Conservation (phyloP, 2,329 filamentous ascomycete genomes). For the Penicillium sp. region DNA sequence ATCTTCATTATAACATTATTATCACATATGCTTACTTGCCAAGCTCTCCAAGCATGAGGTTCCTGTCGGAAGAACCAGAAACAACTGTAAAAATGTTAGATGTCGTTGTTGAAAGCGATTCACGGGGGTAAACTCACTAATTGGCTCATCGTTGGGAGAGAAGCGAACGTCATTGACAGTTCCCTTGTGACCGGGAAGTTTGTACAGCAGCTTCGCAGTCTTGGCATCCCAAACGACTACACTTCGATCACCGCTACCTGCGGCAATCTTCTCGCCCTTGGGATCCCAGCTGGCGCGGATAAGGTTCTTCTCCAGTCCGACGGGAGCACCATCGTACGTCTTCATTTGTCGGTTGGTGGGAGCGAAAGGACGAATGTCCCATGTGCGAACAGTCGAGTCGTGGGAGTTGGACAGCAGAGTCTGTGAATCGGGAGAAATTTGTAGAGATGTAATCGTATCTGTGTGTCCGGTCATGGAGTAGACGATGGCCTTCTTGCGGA, state of each 20-base stretch:
- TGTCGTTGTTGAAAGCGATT: background rate
- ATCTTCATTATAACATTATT: slow-evolving; percentile 23
- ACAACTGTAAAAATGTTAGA: slow-evolving; percentile 61
- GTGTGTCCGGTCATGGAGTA: slow-evolving; percentile 88
- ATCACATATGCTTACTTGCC: slow-evolving; percentile 54
- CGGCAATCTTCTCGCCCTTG: slow-evolving; percentile 81
- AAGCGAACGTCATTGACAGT: slow-evolving; percentile 95
- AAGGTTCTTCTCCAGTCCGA: slow-evolving; percentile 87
- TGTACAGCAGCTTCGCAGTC: slow-evolving; percentile 88
- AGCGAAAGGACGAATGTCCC: slow-evolving; percentile 95
- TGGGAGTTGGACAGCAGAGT: slow-evolving; percentile 88
- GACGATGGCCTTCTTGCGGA: slow-evolving; percentile 84
- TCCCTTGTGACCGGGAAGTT: slow-evolving; percentile 92
- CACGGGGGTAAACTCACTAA: slow-evolving; percentile 64
- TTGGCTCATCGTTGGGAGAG: slow-evolving; percentile 78
- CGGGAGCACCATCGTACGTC: slow-evolving; percentile 88
- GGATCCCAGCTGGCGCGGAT: slow-evolving; percentile 87
- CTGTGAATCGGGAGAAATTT: slow-evolving; percentile 91
- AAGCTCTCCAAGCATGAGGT: slow-evolving; percentile 79
- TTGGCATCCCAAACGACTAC: slow-evolving; percentile 88
- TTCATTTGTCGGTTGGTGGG: slow-evolving; percentile 80
- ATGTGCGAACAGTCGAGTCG: slow-evolving; percentile 90
- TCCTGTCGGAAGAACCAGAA: slow-evolving; percentile 86
- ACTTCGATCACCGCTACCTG: slow-evolving; percentile 86
- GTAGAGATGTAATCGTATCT: slow-evolving; percentile 87